Evolutionary conservation across 225 moss, liverwort and hornwort genomes (phyloP), one percentile per base, ranked within the genome.

Genomic region (Neckera pumila): DNA sequence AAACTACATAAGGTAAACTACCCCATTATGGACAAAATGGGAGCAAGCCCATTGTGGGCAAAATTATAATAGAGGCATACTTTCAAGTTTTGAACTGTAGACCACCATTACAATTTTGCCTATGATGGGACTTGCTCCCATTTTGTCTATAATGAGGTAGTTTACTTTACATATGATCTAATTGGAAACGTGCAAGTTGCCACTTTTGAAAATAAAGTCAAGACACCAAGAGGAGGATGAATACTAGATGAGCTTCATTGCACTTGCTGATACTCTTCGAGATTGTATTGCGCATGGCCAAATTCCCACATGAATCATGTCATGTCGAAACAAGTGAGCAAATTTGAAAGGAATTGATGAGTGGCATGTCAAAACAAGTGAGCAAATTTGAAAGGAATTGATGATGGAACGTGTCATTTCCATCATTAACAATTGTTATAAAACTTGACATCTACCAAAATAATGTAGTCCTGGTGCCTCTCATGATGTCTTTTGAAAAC

Each of bases 1-100:
- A 75, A 75, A 75, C 0, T 42, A 1, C 2, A 71, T 0, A 16
- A 2, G n/a, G n/a, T n/a, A n/a, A n/a, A n/a, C n/a, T n/a, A n/a
- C n/a, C n/a, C n/a, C n/a, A n/a, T n/a, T n/a, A n/a, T n/a, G n/a
- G n/a, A n/a, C n/a, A n/a, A n/a, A n/a, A n/a, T n/a, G n/a, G n/a
- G n/a, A n/a, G n/a, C n/a, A n/a, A n/a, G n/a, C n/a, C n/a, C n/a
- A n/a, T n/a, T n/a, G n/a, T n/a, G n/a, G n/a, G n/a, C n/a, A n/a
- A n/a, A n/a, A n/a, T n/a, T n/a, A n/a, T n/a, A n/a, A n/a, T n/a
- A n/a, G n/a, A n/a, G n/a, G n/a, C n/a, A n/a, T n/a, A n/a, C n/a
- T n/a, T n/a, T n/a, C n/a, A n/a, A n/a, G n/a, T n/a, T n/a, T n/a
- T n/a, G n/a, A n/a, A n/a, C n/a, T n/a, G n/a, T n/a, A n/a, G n/a